Conservation (phyloP, 2,329 filamentous ascomycete genomes). For the Aspergillus texensis region DNA sequence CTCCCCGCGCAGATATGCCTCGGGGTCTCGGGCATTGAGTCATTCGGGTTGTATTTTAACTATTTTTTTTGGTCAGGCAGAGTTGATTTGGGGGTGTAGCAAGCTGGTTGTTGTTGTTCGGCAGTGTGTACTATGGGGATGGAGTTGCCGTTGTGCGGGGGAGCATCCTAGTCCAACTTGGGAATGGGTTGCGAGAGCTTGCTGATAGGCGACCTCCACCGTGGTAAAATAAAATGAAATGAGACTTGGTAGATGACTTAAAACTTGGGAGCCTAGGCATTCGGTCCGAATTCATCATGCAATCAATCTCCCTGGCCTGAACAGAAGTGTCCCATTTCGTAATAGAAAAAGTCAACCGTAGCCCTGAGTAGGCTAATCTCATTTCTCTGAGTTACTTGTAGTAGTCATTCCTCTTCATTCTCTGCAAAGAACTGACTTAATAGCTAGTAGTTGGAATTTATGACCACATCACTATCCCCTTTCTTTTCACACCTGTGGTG, state of each 20-base stretch:
- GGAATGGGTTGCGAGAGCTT: conserved; percentile 2
- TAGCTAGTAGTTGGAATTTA: not conserved
- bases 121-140: not conserved
- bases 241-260: not conserved
- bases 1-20: not conserved
- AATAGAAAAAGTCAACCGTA: not conserved
- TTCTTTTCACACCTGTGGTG: not conserved
- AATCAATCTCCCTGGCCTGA: not conserved
- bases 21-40: not conserved
- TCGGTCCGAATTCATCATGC: not conserved
- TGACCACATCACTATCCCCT: not conserved
- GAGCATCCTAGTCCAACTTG: not conserved
- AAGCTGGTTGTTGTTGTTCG: not conserved
- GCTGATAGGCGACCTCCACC: not conserved
- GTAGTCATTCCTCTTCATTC: not conserved
- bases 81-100: not conserved
- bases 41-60: not conserved
- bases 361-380: not conserved
- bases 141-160: not conserved
- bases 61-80: not conserved
- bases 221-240: not conserved
- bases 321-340: not conserved
- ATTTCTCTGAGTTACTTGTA: not conserved
- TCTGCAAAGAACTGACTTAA: not conserved
- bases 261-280: not conserved